phyloP scores from a whole-genome alignment of 2,329 filamentous ascomycete species.

The Tolypocladium pustulatum region DNA sequence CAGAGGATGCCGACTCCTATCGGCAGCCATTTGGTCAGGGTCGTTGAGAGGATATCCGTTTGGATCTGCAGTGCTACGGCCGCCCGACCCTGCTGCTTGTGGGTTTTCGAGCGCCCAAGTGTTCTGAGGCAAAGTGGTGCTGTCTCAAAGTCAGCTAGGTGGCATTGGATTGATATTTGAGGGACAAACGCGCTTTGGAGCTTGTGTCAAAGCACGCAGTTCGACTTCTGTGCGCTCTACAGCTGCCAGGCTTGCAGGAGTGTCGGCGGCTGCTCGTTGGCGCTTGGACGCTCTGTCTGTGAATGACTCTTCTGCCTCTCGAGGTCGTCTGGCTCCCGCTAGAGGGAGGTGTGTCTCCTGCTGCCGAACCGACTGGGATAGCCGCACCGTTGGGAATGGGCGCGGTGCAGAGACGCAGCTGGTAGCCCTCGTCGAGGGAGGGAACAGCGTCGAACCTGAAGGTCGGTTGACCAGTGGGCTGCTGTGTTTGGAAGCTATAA shows the following conservation, averaged over 20 bases:
- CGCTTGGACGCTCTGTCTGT: background rate
- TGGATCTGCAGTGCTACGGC: background rate
- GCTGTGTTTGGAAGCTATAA: background rate
- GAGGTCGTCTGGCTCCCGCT: background rate
- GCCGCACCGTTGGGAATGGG: background rate
- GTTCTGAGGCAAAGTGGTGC: background rate
- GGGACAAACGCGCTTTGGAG: background rate
- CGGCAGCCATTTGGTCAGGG: background rate
- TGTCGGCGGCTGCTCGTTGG: background rate
- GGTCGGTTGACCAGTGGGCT: background rate
- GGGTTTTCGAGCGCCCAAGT: background rate
- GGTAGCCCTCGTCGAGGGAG: background rate
- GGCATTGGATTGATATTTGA: background rate
- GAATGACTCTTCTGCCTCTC: background rate
- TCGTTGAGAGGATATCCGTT: background rate
- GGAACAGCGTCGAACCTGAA: background rate
- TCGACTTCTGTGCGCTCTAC: background rate
- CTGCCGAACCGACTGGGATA: background rate
- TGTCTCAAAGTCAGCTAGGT: background rate
- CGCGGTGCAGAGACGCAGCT: background rate
- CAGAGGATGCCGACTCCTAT: background rate
- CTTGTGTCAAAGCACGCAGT: background rate
- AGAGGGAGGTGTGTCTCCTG: background rate
- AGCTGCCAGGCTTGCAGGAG: background rate
- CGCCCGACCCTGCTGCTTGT: background rate